These are phyloP conservation scores for Hygrophoropsis aurantiaca DNA, from an alignment of 768 basidiomycete species.

Conservation along the genomic window DNA sequence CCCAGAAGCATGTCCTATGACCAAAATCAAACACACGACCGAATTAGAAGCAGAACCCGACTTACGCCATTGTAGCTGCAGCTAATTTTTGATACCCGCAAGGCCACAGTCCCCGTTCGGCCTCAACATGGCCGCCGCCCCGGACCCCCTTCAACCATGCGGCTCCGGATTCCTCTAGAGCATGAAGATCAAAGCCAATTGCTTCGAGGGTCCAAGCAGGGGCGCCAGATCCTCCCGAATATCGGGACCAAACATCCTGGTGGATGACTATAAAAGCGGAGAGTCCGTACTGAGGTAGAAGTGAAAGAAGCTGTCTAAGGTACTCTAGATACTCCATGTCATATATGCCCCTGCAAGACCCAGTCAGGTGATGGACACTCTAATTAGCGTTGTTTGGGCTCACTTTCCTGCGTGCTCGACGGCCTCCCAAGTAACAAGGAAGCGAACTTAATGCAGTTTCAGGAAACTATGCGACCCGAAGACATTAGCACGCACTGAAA, in stretches of 20 bases:
- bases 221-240: conserved; percentile 92
- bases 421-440: conserved; percentile 96
- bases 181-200: conserved; percentile 81
- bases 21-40: conserved; percentile 2
- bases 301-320: conserved; percentile 62
- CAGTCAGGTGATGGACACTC: conserved; percentile 1
- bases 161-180: conserved; percentile 78
- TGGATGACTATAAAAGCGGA: conserved; percentile 79
- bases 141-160: conserved; percentile 85
- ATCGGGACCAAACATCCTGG: conserved; percentile 96
- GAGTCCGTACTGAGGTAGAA: conserved; percentile 73
- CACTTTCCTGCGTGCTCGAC: conserved; percentile 92
- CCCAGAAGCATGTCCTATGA: conserved; percentile 88
- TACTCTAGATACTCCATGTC: conserved; percentile 84
- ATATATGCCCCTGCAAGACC: conserved; percentile 65
- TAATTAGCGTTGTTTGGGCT: conserved; percentile 31
- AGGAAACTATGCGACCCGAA: neutral
- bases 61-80: conserved; percentile 90
- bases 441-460: conserved; percentile 57
- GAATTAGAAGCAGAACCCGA: conserved; percentile 10
- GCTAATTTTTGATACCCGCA: conserved; percentile 92
- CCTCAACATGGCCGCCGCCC: conserved; percentile 72
- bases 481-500: conserved; percentile 57
- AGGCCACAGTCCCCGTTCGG: conserved; percentile 87
- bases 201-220: conserved; percentile 93